Base-by-base conservation (phyloP, 2,329 filamentous ascomycete species). In the Juglanconis oblonga region DNA sequence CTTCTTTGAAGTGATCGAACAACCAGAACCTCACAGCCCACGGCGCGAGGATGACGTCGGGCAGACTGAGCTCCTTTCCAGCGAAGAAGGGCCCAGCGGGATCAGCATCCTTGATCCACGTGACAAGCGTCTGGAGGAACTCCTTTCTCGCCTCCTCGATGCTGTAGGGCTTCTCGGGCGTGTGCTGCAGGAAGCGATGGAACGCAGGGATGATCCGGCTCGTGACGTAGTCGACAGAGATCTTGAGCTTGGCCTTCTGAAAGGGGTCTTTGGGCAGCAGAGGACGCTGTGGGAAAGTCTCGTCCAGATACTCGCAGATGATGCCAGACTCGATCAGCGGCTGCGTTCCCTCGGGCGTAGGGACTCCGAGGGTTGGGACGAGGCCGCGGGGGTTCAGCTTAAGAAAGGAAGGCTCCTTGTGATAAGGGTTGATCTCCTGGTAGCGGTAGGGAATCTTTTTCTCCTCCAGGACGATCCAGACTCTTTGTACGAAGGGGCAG, bases 391-490 rank as follows among this genome's bases (percentile, higher is more conserved):
- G 89, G 69, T 92, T 92, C 64, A 92, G 77, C 11, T 79, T 77
- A 40, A 92, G 77, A 36, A 91, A 86, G 0, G 81, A 85, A 3
- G 82, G 72, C 1, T 84, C 85, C 68, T 92, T 92, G 72, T 86
- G 78, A 76, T 91, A 91, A 0, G 89, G 89, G 70, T 91, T 91
- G 55, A 91, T 86, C 76, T 90, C 87, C 64, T 88, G 80, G 70
- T 90, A 90, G 74, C 91, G 85, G 69, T 91, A 88, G 17, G 84
- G 81, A 32, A 91, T 87, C 2, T 79, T 74, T 71, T 91, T 91
- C 69, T 91, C 88, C 67, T 87, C 81, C 10, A 92, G 79, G 1
- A 85, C 82, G 61, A 90, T 85, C 86, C 88, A 91, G 7, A 81
- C 79, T 24, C 88, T 80, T 73, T 91, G 88, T 7, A 90, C 81